Conservation (phyloP, 352 stramenopile genomes). For the Thraustochytrium sp. region DNA sequence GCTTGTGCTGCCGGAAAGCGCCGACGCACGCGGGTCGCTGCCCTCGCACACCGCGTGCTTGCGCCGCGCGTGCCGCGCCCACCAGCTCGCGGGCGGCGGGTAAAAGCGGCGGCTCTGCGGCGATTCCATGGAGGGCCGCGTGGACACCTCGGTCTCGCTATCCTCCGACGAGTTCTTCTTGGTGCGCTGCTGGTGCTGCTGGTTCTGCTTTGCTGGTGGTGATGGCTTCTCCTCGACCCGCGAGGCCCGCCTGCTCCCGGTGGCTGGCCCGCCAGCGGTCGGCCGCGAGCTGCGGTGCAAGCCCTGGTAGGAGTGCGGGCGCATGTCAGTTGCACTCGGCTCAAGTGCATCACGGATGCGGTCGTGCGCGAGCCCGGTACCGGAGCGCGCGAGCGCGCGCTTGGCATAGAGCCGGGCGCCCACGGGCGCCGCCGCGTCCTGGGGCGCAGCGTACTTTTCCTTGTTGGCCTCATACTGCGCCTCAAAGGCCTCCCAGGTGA, state of each 20-base stretch:
- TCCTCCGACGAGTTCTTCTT: too few species aligned
- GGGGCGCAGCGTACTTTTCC: neutral
- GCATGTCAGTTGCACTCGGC: neutral
- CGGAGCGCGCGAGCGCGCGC: neutral
- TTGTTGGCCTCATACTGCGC: neutral
- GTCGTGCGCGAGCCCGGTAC: neutral
- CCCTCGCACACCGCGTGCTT: too few species aligned
- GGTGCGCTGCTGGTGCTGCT: neutral
- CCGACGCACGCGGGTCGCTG: neutral
- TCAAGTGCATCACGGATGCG: neutral
- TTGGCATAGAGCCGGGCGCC: neutral
- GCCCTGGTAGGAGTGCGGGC: neutral
- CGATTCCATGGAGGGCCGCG: neutral
- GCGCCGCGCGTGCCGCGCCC: conserved; percentile 9
- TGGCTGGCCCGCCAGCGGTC: too few species aligned
- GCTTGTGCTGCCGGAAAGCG: neutral
- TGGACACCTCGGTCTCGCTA: too few species aligned
- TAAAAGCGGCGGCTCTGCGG: neutral
- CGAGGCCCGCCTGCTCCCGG: too few species aligned
- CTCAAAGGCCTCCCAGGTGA: conserved; percentile 22
- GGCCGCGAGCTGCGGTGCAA: too few species aligned
- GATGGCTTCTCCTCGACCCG: too few species aligned
- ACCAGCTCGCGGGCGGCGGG: conserved; percentile 8
- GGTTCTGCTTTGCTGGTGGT: neutral
- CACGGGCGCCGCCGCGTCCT: neutral